These are phyloP conservation scores for Dothideomycetes sp. DNA, from an alignment of 2,329 filamentous ascomycete species.

Conservation along the genomic window DNA sequence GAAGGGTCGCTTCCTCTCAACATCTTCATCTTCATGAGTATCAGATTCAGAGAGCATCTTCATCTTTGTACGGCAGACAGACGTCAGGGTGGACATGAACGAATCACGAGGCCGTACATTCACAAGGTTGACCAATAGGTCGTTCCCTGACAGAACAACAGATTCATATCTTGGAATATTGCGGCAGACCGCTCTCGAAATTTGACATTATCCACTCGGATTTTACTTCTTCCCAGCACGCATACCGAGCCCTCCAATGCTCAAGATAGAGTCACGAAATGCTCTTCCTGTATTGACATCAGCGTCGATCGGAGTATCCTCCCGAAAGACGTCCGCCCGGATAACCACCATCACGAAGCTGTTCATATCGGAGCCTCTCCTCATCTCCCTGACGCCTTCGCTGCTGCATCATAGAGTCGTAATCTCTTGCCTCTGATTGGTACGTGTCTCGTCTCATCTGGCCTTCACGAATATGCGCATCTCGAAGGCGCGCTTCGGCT, in stretches of 20 bases:
- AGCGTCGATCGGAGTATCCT: background rate
- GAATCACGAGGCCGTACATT: too few species aligned
- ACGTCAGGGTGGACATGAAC: too few species aligned
- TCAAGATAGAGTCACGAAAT: background rate
- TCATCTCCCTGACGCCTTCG: slow-evolving; percentile 4
- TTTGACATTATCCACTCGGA: background rate
- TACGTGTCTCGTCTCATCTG: background rate
- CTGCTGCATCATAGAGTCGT: slow-evolving; percentile 1
- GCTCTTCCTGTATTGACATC: background rate
- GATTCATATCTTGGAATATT: too few species aligned
- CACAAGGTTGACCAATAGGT: too few species aligned
- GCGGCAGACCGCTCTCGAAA: too few species aligned
- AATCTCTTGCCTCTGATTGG: background rate
- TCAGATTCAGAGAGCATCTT: too few species aligned
- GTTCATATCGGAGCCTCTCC: slow-evolving; percentile 6
- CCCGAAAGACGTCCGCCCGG: background rate
- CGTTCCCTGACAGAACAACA: too few species aligned
- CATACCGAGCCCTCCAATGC: background rate
- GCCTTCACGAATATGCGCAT: background rate
- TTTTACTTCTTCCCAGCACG: background rate
- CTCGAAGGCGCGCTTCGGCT: slow-evolving; percentile 3
- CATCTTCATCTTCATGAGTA: too few species aligned
- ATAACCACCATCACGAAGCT: background rate
- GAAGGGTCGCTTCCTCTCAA: background rate
- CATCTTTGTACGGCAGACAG: too few species aligned